A percentile compares a stretch with the other conserved stretches of the same genome.
These are phyloP conservation scores for Aspergillus sp. DNA, from an alignment of 2,329 filamentous ascomycete genomes.

Conservation along the genomic window DNA sequence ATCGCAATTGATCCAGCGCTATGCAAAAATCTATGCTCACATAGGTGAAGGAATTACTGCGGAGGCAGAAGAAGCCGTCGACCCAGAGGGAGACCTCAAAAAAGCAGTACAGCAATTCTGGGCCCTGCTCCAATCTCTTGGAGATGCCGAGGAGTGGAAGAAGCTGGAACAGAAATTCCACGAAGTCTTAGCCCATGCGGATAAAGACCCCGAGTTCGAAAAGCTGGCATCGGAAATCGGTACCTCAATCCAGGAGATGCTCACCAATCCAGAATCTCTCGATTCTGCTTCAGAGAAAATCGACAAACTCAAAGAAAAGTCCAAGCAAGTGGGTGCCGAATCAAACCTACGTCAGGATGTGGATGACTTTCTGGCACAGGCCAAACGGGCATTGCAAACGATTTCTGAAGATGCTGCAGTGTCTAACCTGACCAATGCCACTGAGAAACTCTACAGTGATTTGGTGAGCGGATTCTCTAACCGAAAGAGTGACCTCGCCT, in stretches of 20 bases:
- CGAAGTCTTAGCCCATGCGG: conserved; percentile 66
- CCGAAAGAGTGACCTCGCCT: conserved; percentile 66
- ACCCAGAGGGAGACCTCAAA: conserved; percentile 70
- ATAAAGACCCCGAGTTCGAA: conserved; percentile 79
- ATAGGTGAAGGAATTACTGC: conserved; percentile 64
- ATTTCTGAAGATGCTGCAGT: conserved; percentile 70
- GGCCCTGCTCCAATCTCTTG: conserved; percentile 74
- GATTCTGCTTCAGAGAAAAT: conserved; percentile 67
- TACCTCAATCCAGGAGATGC: conserved; percentile 69
- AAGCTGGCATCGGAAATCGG: conserved; percentile 68
- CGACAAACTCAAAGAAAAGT: conserved; percentile 54
- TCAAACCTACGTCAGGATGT: conserved; percentile 69
- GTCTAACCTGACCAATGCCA: conserved; percentile 62
- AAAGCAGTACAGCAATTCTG: conserved; percentile 75
- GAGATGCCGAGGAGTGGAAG: conserved; percentile 70
- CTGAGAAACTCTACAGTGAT: conserved; percentile 63
- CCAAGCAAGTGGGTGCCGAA: conserved; percentile 55
- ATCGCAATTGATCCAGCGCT: conserved; percentile 69
- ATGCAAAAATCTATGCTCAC: conserved; percentile 71
- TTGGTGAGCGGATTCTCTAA: conserved; percentile 62
- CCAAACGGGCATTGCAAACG: conserved; percentile 63
- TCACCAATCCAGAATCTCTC: conserved; percentile 83
- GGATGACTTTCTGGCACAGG: conserved; percentile 65
- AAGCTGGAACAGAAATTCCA: conserved; percentile 64
- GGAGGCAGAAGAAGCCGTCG: conserved; percentile 64